These are phyloP conservation scores for Amanita phalloides DNA, from an alignment of 768 basidiomycete species.

Conservation along the genomic window DNA sequence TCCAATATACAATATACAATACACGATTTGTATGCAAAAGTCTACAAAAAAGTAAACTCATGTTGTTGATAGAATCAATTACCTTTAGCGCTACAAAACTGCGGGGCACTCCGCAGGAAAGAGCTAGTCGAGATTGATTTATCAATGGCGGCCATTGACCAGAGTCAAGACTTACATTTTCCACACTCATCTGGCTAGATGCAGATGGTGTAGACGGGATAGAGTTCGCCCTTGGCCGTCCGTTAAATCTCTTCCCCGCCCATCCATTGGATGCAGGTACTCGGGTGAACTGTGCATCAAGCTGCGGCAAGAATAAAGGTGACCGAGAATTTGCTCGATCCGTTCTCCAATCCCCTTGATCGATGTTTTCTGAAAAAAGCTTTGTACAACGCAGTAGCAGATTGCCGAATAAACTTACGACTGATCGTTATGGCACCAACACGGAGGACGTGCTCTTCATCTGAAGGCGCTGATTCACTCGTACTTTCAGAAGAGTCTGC, in stretches of 20 bases:
- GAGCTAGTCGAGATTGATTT: slow-evolving; percentile 10
- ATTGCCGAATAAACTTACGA: neutral
- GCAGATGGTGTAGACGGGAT: slow-evolving; percentile 4
- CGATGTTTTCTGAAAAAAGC: neutral
- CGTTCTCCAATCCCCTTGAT: neutral
- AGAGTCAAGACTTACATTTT: slow-evolving; percentile 9
- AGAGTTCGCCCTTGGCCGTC: slow-evolving; percentile 2
- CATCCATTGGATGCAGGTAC: neutral
- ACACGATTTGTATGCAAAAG: neutral
- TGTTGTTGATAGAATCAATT: neutral
- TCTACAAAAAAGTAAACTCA: neutral
- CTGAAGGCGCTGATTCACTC: slow-evolving; percentile 13
- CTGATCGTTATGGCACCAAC: neutral
- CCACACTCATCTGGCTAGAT: slow-evolving; percentile 9
- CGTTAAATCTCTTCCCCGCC: neutral
- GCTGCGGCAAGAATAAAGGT: neutral
- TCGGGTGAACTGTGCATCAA: neutral
- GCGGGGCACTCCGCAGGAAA: slow-evolving; percentile 17
- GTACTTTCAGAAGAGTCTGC: neutral
- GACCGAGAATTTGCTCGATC: neutral
- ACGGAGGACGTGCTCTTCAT: slow-evolving; percentile 32
- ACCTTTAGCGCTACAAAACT: neutral
- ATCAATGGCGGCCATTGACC: neutral
- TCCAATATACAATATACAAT: neutral
- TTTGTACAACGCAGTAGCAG: neutral